A percentile compares a stretch with the other conserved stretches of the same genome.
Evolutionary conservation across 352 stramenopile genomes (phyloP).

Genomic region (Phytophthora lateralis): DNA sequence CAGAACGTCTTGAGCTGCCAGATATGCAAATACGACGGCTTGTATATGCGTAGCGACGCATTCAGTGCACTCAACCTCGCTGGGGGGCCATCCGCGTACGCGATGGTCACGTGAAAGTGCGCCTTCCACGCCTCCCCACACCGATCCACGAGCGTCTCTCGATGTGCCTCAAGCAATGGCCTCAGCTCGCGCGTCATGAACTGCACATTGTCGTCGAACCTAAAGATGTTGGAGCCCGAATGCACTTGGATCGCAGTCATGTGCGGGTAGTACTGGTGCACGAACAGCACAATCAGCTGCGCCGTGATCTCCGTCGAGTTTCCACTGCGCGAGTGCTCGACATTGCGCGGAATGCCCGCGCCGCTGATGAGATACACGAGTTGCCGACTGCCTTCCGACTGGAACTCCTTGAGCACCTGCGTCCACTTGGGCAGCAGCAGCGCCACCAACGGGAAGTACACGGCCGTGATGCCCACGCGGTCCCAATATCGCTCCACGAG

Average conservation of each 20-base stretch:
- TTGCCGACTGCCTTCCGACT: conserved; percentile 84
- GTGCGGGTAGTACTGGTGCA: conserved; percentile 91
- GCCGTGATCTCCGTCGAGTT: conserved; percentile 97
- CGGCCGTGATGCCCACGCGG: conserved; percentile 73
- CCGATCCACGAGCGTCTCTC: conserved; percentile 91
- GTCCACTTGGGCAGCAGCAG: conserved; percentile 95
- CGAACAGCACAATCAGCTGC: conserved; percentile 93
- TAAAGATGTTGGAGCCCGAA: conserved; percentile 96
- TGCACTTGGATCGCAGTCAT: conserved; percentile 95
- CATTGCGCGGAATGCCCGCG: conserved; percentile 95
- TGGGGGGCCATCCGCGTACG: conserved; percentile 96
- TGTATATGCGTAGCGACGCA: conserved; percentile 94
- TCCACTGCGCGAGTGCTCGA: conserved; percentile 87
- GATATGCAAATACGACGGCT: conserved; percentile 96
- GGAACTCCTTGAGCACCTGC: conserved; percentile 76
- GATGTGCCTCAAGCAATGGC: conserved; percentile 93
- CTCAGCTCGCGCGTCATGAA: conserved; percentile 97
- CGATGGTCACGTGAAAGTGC: conserved; percentile 96
- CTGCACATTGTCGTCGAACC: conserved; percentile 95
- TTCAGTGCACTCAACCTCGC: conserved; percentile 97
- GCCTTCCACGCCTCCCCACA: conserved; percentile 94
- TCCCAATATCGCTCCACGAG: conserved; percentile 73
- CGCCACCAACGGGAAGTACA: conserved; percentile 96
- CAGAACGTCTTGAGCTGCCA: conserved; percentile 99
- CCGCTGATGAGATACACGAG: conserved; percentile 97